phyloP scores from a whole-genome alignment of 305 asterid genomes.

The Petunia hybrid region DNA sequence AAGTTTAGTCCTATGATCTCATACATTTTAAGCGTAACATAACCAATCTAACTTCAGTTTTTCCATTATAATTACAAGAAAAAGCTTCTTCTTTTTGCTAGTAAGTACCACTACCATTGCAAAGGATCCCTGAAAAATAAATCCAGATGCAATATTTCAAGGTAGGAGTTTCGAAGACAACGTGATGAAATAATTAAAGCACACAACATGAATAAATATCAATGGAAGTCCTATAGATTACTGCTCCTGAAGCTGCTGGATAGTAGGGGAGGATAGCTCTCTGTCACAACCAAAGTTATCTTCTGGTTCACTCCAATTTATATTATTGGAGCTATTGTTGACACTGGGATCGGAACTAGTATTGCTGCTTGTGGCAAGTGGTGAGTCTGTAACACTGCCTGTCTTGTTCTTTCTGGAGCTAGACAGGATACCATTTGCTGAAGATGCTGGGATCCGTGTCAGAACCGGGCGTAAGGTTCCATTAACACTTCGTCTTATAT shows the following conservation, averaged over 20 bases:
- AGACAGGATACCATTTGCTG: conserved; percentile 32
- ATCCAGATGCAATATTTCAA: conserved; percentile 65
- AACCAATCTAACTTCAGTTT: conserved; percentile 17
- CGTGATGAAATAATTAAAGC: background rate
- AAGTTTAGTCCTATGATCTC: background rate
- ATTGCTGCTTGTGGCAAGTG: conserved; percentile 47
- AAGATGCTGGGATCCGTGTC: conserved; percentile 40
- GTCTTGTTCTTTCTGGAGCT: conserved; percentile 36
- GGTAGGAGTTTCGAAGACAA: conserved; percentile 10
- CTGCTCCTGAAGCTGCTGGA: conserved; percentile 28
- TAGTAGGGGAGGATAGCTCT: conserved; percentile 10
- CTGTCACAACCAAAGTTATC: conserved; percentile 37
- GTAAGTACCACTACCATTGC: conserved; percentile 47
- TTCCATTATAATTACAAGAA: conserved; percentile 27
- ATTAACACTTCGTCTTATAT: conserved; percentile 51
- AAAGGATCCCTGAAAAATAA: conserved; percentile 60
- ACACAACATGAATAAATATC: conserved; percentile 33
- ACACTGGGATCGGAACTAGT: conserved; percentile 55
- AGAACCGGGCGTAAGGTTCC: conserved; percentile 37
- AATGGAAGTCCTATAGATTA: conserved; percentile 10
- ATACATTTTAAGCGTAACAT: background rate
- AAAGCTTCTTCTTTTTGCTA: conserved; percentile 17
- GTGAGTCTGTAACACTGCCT: conserved; percentile 38
- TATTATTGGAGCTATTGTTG: conserved; percentile 41
- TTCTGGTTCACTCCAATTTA: conserved; percentile 42